Conservation (phyloP, 257 asterid species). For the Solanum sitiens region DNA sequence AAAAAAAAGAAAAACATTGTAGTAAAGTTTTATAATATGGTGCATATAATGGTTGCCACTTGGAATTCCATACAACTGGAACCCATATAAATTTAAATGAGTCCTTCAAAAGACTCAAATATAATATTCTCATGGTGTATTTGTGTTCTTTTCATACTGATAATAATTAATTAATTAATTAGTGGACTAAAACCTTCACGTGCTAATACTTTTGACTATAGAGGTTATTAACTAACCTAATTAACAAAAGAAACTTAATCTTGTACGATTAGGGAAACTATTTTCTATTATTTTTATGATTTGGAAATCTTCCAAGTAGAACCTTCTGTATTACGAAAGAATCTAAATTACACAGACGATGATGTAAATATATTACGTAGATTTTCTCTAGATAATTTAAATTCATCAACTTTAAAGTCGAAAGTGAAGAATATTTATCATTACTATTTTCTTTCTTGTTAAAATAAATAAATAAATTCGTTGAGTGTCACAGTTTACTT, state of each 20-base stretch:
- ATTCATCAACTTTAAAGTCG: too few species aligned
- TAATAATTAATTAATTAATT: background rate
- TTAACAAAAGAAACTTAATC: background rate
- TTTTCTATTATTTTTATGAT: background rate
- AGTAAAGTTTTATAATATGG: background rate
- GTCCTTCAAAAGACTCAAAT: background rate
- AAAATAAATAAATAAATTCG: too few species aligned
- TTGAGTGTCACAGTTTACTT: background rate
- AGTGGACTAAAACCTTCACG: background rate
- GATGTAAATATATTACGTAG: background rate
- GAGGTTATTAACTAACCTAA: background rate
- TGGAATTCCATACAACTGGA: background rate
- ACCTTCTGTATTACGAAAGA: background rate
- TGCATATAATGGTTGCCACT: background rate
- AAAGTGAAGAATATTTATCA: too few species aligned
- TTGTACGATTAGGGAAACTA: background rate
- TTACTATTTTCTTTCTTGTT: too few species aligned
- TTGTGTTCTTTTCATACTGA: background rate
- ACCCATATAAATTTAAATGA: background rate
- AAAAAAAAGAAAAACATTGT: background rate
- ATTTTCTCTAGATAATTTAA: accelerated
- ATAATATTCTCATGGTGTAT: background rate
- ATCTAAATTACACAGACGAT: background rate
- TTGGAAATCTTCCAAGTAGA: background rate
- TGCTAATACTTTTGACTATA: background rate